Conservation (phyloP, 768 basidiomycete genomes). For the Trametes maxima region DNA sequence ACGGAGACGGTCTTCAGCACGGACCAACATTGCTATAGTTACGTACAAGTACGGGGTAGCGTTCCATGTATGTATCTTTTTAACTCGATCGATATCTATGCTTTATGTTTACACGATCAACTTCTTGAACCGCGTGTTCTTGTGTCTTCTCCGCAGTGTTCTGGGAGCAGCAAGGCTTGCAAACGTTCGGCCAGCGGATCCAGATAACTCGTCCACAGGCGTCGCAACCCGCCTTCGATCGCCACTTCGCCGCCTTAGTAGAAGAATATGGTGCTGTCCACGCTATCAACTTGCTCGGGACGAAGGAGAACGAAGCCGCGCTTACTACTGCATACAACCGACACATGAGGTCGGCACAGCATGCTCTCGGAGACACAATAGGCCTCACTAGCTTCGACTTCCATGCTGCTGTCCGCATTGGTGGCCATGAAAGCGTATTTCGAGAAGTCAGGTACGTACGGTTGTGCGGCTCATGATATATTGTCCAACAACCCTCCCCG, state of each 20-base stretch:
- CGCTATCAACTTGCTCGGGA: slow-evolving; percentile 88
- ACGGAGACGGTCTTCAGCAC: slow-evolving; percentile 91
- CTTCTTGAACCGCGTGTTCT: slow-evolving; percentile 3
- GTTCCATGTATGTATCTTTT: slow-evolving; percentile 78
- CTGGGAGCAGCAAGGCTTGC: slow-evolving; percentile 97
- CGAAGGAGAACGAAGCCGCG: slow-evolving; percentile 88
- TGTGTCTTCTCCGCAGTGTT: slow-evolving; percentile 65
- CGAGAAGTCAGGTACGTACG: slow-evolving; percentile 63
- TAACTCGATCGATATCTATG: background rate
- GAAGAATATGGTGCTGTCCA: slow-evolving; percentile 86
- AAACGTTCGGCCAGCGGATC: slow-evolving; percentile 92
- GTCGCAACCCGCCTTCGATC: slow-evolving; percentile 95
- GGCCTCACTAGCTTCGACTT: slow-evolving; percentile 93
- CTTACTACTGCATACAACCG: slow-evolving; percentile 82
- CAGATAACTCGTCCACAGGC: slow-evolving; percentile 95
- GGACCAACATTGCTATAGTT: slow-evolving; percentile 86
- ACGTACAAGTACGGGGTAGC: slow-evolving; percentile 92
- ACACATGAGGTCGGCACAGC: slow-evolving; percentile 70
- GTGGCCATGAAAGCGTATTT: slow-evolving; percentile 86
- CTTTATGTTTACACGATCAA: slow-evolving; percentile 1
- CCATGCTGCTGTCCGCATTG: slow-evolving; percentile 75
- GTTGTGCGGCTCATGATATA: background rate
- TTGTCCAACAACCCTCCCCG: background rate
- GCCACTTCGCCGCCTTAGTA: slow-evolving; percentile 85
- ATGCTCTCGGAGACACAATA: slow-evolving; percentile 65